A percentile compares a stretch with the other conserved stretches of the same genome.
Conservation (phyloP, 805 yeast species). For the Nakazawaea molendinolei region DNA sequence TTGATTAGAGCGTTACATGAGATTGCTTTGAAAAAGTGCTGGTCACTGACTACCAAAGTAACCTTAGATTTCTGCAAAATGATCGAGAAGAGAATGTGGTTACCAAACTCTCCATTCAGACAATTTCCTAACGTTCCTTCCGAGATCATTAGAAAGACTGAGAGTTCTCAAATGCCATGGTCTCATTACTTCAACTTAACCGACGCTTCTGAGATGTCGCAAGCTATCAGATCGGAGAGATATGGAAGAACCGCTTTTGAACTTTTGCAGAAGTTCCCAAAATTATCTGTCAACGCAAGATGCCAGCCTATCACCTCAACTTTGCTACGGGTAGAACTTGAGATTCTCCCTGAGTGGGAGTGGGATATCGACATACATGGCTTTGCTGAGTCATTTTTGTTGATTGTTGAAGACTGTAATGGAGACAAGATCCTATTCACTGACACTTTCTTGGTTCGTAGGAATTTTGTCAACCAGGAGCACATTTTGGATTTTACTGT, state of each 20-base stretch:
- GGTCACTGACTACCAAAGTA: constrained; percentile 58
- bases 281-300: constrained; percentile 46
- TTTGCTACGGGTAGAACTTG: constrained; percentile 58
- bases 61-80: constrained; percentile 66
- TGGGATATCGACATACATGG: constrained; percentile 73
- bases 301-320: constrained; percentile 76
- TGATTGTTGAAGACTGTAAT: constrained; percentile 77
- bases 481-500: constrained; percentile 62
- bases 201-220: constrained; percentile 72
- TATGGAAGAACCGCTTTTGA: constrained; percentile 55
- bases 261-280: constrained; percentile 68
- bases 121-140: constrained; percentile 71
- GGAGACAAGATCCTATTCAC: constrained; percentile 66
- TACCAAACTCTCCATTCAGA: constrained; percentile 75
- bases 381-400: constrained; percentile 52
- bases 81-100: constrained; percentile 81
- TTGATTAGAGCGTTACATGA: constrained; percentile 81
- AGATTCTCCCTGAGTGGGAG: constrained; percentile 62
- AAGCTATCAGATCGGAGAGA: constrained; percentile 67
- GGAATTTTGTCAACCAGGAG: constrained; percentile 42
- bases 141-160: constrained; percentile 68
- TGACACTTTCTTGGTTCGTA: constrained; percentile 47
- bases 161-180: constrained; percentile 82
- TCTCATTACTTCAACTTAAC: constrained; percentile 58
- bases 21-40: constrained; percentile 58